Conservation (phyloP, 176 grass and related monocot species). For the Stipa capillata region DNA sequence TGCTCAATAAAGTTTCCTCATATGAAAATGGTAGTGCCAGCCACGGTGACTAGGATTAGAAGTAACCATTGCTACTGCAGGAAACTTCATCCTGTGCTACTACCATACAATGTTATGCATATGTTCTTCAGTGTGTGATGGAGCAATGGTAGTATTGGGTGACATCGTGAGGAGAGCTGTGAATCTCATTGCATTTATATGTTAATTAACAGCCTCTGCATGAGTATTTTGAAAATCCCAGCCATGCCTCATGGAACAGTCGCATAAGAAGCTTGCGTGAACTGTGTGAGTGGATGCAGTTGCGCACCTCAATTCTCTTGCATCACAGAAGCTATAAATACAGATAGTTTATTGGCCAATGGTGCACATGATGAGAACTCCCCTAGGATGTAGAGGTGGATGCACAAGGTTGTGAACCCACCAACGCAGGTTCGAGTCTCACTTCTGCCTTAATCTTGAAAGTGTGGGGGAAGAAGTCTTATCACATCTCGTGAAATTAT, state of each 20-base stretch:
- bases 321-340: background rate
- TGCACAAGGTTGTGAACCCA: background rate
- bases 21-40: background rate
- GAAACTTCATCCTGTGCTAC: background rate
- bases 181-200: background rate
- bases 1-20: background rate
- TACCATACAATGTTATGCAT: background rate
- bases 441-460: too few species aligned
- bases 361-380: background rate
- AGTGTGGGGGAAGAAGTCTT: background rate
- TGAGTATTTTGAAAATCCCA: background rate
- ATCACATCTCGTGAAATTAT: background rate
- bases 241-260: background rate
- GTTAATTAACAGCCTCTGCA: background rate
- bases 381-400: background rate
- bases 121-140: background rate
- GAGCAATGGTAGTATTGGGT: background rate
- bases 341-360: background rate
- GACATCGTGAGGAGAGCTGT: background rate
- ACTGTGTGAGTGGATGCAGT: background rate
- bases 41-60: background rate
- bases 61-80: background rate
- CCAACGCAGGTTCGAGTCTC: too few species aligned
- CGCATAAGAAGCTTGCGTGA: background rate
- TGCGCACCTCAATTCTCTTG: background rate